phyloP scores from a whole-genome alignment of 192 early-diverging fungal species.

The Spizellomyces sp. region DNA sequence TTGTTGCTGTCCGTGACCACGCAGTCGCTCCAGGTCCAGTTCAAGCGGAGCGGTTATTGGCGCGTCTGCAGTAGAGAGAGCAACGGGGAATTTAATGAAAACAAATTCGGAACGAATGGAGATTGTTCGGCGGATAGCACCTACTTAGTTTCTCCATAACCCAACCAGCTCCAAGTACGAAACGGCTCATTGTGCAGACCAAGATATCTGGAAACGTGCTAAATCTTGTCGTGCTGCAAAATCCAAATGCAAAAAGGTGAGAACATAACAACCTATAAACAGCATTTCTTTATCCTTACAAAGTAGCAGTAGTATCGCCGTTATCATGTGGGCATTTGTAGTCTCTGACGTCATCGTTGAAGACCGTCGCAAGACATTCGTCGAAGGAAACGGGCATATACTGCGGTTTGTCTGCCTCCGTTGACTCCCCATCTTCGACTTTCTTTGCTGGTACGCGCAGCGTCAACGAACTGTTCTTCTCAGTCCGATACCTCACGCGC shows the following conservation, averaged over 20 bases:
- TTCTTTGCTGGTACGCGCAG: slow-evolving; percentile 76
- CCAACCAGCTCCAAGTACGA: slow-evolving; percentile 49
- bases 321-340: slow-evolving; percentile 71
- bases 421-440: slow-evolving; percentile 35
- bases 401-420: background rate
- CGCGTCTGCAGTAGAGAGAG: slow-evolving; percentile 29
- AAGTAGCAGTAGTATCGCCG: slow-evolving; percentile 30
- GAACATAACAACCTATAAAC: background rate
- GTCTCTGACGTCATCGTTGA: slow-evolving; percentile 65
- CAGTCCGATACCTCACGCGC: slow-evolving; percentile 74
- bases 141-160: slow-evolving; percentile 56
- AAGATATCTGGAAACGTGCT: slow-evolving; percentile 81
- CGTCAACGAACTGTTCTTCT: slow-evolving; percentile 41
- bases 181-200: slow-evolving; percentile 60
- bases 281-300: slow-evolving; percentile 28
- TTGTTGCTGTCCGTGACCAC: slow-evolving; percentile 58
- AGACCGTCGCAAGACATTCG: slow-evolving; percentile 72
- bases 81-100: background rate
- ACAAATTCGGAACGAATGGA: background rate
- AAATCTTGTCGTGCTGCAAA: slow-evolving; percentile 36
- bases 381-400: slow-evolving; percentile 64
- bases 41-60: slow-evolving; percentile 42
- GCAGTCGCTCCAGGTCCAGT: slow-evolving; percentile 69
- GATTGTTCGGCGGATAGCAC: background rate
- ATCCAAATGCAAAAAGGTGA: background rate